Base-by-base conservation (phyloP, 1,284 basidiomycete genomes). In the Anthracocystis panici-leucophaei region DNA sequence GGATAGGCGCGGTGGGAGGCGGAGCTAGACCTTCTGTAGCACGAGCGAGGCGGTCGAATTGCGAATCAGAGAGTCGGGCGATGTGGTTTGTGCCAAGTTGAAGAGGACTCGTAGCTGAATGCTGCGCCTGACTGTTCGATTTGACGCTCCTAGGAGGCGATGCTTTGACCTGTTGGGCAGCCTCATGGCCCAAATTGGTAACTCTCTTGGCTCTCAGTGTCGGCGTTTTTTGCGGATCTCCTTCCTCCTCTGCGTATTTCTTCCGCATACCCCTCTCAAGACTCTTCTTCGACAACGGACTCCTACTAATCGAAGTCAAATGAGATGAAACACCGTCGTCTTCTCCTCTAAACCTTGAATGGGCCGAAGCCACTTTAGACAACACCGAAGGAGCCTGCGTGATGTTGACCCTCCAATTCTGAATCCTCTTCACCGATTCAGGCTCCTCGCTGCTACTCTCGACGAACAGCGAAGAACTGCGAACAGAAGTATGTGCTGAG, bases 281-380 rank as follows among this genome's bases (percentile, higher is more conserved):
- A 11, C 46, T 65, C 2, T 42, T 55, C 50, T 53, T 65, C 31
- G 66, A 65, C 20, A 63, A 21, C 23, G 65, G 71, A 41, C 66
- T 74, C 10, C 72, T 48, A 31, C 66, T 69, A 29, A 70, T 49
- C 16, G 61, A 65, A n/a, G 72, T 75, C 48, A 75, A 42, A 23
- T 69, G 45, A 11, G 58, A 56, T 5, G 54, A 54, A 4, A 51
- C 40, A 5, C 33, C 61, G 16, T 53, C 53, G 11, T 59, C 54
- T 23, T 46, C 42, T 11, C 5, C 46, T 0, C 18, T 3, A 11
- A 51, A 57, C 12, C 25, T 10, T 3, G 64, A 67, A 29, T 60
- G 57, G 8, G 53, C 51, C 1, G 65, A 59, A 18, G 65, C 53
- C 9, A 51, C 46, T 18, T 64, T 50, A 1, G 71, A 68, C 23